Base-by-base conservation (phyloP, 768 basidiomycete species). In the Rhodotorula kratochvilovae region DNA sequence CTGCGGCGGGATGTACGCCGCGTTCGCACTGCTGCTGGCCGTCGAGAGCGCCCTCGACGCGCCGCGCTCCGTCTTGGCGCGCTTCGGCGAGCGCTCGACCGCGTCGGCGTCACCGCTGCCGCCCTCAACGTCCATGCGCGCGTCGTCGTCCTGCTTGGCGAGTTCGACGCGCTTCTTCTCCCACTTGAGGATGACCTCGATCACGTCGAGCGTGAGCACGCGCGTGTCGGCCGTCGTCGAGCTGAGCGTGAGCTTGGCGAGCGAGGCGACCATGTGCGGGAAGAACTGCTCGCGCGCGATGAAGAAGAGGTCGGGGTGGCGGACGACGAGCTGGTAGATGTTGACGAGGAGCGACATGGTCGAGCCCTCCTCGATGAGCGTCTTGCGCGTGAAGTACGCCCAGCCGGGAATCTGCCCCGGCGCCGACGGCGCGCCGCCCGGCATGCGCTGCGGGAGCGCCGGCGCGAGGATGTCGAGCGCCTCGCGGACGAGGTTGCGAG, bases 151-250 rank as follows among this genome's bases (percentile, higher is more conserved):
- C 60, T 75, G 68, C 68, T 73, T 71, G 25, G 68, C 61, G 8
- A 69, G 29, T 46, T 76, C 72, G 68, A 82, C 70, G 31, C 83
- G 79, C 58, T 79, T 76, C 72, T 78, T 78, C 79, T 98, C 96
- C 96, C 96, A 99, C 53, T 88, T 86, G 78, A 92, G 91, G 46
- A 99, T 89, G 51, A 93, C 87, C 79, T 96, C 92, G 23, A 94
- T 84, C 46, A 94, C 86, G 70, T 99, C 96, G 67, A 97, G 86
- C 31, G 92, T 91, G 53, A 98, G 82, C 31, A 88, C 81, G n/a
- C 92, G 87, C 13, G 90, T 88, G 76, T 98, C 96, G 33, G 84
- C 78, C 16, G 87, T 89, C 27, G 79, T 76, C 8, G 85, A 83
- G 27, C 87, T 85, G 78, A 94, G 85, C n/a, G 92, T 93, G 12